A percentile compares a stretch with the other conserved stretches of the same genome.
phyloP scores from a whole-genome alignment of 2,329 filamentous ascomycete genomes.

The Cladobotryum protrusum region DNA sequence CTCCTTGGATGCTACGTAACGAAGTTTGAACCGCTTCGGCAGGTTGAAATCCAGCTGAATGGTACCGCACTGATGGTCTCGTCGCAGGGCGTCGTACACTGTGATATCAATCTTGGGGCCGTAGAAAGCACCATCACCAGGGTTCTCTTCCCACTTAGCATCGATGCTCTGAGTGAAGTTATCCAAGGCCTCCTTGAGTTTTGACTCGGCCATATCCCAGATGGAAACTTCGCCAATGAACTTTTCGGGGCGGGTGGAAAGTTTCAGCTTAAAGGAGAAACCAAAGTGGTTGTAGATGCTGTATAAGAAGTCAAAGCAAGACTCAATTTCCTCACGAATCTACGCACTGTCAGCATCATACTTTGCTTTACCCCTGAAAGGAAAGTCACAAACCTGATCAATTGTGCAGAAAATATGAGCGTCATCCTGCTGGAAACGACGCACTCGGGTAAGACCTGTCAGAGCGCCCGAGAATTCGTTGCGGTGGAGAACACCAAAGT shows the following conservation, averaged over 20 bases:
- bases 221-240: constrained; percentile 80
- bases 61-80: constrained; percentile 59
- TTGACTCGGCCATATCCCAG: constrained; percentile 83
- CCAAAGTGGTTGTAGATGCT: constrained; percentile 60
- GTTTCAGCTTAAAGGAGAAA: constrained; percentile 80
- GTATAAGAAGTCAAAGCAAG: constrained; percentile 80
- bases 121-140: constrained; percentile 95
- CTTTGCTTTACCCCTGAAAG: background rate
- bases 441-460: constrained; percentile 82
- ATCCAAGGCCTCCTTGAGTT: constrained; percentile 72
- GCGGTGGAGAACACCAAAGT: constrained; percentile 91
- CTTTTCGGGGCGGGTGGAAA: constrained; percentile 85
- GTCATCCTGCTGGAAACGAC: constrained; percentile 94
- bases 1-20: constrained; percentile 46
- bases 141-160: constrained; percentile 80
- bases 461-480: constrained; percentile 94
- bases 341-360: constrained; percentile 7
- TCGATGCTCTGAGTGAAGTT: constrained; percentile 59
- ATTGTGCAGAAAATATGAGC: constrained; percentile 82
- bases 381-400: constrained; percentile 25
- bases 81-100: constrained; percentile 77
- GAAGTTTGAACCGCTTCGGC: constrained; percentile 35
- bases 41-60: constrained; percentile 94
- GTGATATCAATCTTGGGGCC: constrained; percentile 98
- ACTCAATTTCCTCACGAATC: constrained; percentile 54